These are phyloP conservation scores for Apophysomyces trapeziformis DNA, from an alignment of 371 early-diverging fungal species.

Conservation along the genomic window DNA sequence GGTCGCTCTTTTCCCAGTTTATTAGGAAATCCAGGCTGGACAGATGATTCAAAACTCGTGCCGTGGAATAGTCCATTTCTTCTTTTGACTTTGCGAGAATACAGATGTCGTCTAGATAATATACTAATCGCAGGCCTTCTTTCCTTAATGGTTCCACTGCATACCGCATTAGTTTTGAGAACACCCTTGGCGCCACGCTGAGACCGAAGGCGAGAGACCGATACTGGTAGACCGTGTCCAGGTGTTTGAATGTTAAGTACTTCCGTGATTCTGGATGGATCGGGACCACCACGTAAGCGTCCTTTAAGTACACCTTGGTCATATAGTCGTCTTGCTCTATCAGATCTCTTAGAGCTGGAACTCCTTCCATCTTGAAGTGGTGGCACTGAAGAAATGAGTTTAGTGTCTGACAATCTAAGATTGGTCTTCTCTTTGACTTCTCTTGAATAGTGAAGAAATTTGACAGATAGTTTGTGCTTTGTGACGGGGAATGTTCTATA, in stretches of 20 bases:
- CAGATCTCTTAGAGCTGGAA: slow-evolving; percentile 15
- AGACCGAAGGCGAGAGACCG: slow-evolving; percentile 5
- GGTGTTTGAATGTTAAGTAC: neutral
- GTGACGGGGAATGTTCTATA: slow-evolving; percentile 7
- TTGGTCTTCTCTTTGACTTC: slow-evolving; percentile 10
- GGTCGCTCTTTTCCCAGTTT: slow-evolving; percentile 19
- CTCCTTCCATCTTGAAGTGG: slow-evolving; percentile 24
- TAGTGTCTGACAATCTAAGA: slow-evolving; percentile 9
- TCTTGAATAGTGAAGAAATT: slow-evolving; percentile 18
- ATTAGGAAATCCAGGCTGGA: slow-evolving; percentile 3
- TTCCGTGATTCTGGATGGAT: slow-evolving; percentile 6
- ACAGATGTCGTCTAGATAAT: slow-evolving; percentile 28
- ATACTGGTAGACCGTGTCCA: neutral
- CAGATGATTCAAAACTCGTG: neutral
- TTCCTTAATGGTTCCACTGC: slow-evolving; percentile 14
- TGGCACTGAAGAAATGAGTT: slow-evolving; percentile 11
- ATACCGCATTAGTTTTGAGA: slow-evolving; percentile 8
- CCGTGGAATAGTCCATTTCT: neutral
- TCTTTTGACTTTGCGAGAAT: slow-evolving; percentile 9
- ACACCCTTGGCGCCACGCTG: neutral
- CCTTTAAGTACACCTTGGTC: slow-evolving; percentile 19
- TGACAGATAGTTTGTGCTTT: slow-evolving; percentile 1
- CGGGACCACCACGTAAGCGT: too few relatives aligned
- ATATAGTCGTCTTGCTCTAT: slow-evolving; percentile 15
- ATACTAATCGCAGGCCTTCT: slow-evolving; percentile 13